Base-by-base conservation (phyloP, 2,329 filamentous ascomycete species). In the Sporothrix globosa region DNA sequence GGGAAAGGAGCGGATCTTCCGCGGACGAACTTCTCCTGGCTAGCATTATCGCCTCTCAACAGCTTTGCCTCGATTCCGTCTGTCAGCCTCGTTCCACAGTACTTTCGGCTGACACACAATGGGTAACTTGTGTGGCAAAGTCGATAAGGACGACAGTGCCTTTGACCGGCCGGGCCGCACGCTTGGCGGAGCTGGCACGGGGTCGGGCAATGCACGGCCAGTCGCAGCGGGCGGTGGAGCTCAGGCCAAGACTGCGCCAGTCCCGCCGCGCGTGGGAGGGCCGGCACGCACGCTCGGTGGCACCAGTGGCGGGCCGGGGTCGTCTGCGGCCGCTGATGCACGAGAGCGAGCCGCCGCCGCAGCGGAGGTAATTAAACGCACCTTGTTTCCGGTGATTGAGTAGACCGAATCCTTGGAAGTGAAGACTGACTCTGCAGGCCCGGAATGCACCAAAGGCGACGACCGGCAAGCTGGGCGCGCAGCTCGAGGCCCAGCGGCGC, bases 121-220 rank as follows among this genome's bases (percentile, higher is more conserved):
- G 94, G 94, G 94, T 72, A 95, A 93, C 79, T 86, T 93, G 81
- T 97, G 92, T 83, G 92, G 92, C 78, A 93, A 92, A 79, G 85
- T 84, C 71, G 82, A 87, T 44, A 67, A 65, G 10, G 82, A 87
- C 73, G 69, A 71, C 66, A 88, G 91, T 75, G 84, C 87, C 79
- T 96, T 93, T 82, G 81, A 87, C 68, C 87, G 87, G 69, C 90
- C 91, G 65, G 93, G 92, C 72, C 91, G 92, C 69, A 86, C 88
- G 50, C 84, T 97, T 69, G 90, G 88, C 74, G 84, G 88, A 50
- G 82, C 84, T 74, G 84, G 88, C 53, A 82, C 84, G 6, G 82
- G 83, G 24, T 78, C 83, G 77, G 67, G 53, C 17, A 61, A 56
- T 21, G 44, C 70, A 10, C 54, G 44, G 11, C 39, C 52, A 80